phyloP scores from a whole-genome alignment of 306 rosid species.

The Acmispon strigosus region DNA sequence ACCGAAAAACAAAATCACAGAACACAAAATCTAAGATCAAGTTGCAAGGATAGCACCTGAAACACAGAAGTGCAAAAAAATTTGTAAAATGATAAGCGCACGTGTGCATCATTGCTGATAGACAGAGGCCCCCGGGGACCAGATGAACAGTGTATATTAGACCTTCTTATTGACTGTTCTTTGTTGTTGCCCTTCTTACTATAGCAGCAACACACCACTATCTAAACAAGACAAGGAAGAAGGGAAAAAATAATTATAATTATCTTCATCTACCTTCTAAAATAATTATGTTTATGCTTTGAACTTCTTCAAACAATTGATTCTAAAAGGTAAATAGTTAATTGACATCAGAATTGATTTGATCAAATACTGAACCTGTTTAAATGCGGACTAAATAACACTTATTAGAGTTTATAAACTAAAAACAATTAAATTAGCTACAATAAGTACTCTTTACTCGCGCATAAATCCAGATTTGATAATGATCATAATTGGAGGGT shows the following conservation, averaged over 20 bases:
- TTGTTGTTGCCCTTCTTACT: conserved; percentile 6
- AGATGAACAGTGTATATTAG: conserved; percentile 25
- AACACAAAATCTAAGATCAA: conserved; percentile 8
- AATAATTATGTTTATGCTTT: background rate
- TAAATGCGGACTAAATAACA: too few species aligned
- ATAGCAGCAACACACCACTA: background rate
- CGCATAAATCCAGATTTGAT: background rate
- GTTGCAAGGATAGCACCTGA: background rate
- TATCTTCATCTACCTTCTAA: background rate
- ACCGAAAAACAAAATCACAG: conserved; percentile 19
- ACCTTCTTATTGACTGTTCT: background rate
- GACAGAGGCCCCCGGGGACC: conserved; percentile 44
- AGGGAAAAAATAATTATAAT: background rate
- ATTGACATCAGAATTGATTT: too few species aligned
- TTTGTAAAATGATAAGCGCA: conserved; percentile 33
- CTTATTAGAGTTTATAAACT: too few species aligned
- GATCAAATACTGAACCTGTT: too few species aligned
- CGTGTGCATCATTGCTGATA: conserved; percentile 39
- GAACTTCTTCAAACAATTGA: too few species aligned
- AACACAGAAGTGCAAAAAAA: background rate
- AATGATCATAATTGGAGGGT: conserved; percentile 9
- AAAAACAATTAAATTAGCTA: too few species aligned
- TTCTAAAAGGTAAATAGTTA: too few species aligned
- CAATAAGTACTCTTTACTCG: too few species aligned
- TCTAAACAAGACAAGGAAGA: background rate